Base-by-base conservation (phyloP, 768 basidiomycete species). In the Russula griseocarnosa region DNA sequence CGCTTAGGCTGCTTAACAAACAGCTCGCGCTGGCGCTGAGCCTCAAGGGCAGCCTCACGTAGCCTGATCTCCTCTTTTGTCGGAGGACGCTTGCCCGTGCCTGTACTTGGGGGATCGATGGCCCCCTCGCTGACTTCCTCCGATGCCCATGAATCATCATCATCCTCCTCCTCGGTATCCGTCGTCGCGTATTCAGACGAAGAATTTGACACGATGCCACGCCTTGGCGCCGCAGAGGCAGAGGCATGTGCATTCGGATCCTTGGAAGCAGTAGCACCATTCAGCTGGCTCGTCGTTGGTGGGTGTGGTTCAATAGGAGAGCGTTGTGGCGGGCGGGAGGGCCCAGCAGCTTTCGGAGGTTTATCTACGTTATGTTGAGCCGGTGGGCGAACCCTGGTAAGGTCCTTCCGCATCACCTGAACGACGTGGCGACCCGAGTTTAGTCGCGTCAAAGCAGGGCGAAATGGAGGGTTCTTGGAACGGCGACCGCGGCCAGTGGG, bases 1-100 rank as follows among this genome's bases (percentile, higher is more conserved):
- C 81, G 75, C 57, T 82, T 79, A 1, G 88, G 88, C 16, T 86
- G 79, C 74, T 92, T 91, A 65, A 82, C 79, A 70, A 89, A 87
- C 78, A 92, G 77, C 16, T 92, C 87, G 32, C 82, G 81, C 67
- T 87, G 82, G 20, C 83, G 81, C 69, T 83, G 82, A 1, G 78
- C 84, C 71, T 89, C 86, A 62, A 82, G 69, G 0, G 83, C 86
- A 6, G 87, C 88, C 57, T 83, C 79, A 7, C 73, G 78, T 20
- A 81, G 67, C 16, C 74, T 73, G 4, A 63, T 63, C 11, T 69
- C 68, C 62, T 60, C 69, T 65, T 63, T 69, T 65, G 67, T 69
- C 36, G 65, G 65, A 55, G 64, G 68, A 62, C 28, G 38, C 42
- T 64, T 68, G 60, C 68, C 70, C 5, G 63, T 36, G 38, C 44